These are phyloP conservation scores for Quercus agrifolia DNA, from an alignment of 306 rosid species.

Conservation along the genomic window DNA sequence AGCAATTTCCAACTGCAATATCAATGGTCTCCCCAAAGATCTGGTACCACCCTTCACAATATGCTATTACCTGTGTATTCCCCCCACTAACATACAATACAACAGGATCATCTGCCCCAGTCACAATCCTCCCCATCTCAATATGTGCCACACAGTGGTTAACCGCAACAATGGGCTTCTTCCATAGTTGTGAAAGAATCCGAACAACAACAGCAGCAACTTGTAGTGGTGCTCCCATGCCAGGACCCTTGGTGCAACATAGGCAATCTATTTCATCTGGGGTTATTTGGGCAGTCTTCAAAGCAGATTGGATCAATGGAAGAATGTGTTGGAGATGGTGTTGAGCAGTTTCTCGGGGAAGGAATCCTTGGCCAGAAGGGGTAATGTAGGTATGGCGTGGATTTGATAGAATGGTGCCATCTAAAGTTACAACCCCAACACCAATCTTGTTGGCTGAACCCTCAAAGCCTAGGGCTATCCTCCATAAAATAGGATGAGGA, in stretches of 20 bases:
- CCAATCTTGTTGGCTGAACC: constrained; percentile 97
- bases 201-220: constrained; percentile 79
- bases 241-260: constrained; percentile 91
- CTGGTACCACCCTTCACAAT: constrained; percentile 27
- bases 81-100: constrained; percentile 91
- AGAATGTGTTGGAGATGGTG: constrained; percentile 79
- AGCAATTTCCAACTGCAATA: no score
- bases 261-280: constrained; percentile 75
- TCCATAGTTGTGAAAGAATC: constrained; percentile 80
- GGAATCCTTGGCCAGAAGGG: constrained; percentile 91
- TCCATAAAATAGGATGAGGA: no score
- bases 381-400: constrained; percentile 90
- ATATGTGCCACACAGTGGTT: constrained; percentile 92
- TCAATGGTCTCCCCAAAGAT: no score
- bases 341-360: constrained; percentile 90
- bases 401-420: constrained; percentile 78
- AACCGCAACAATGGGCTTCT: constrained; percentile 80
- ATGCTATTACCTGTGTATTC: constrained; percentile 89
- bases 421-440: constrained; percentile 73
- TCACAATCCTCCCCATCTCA: constrained; percentile 92
- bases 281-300: constrained; percentile 52
- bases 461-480: constrained; percentile 67
- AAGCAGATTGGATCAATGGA: constrained; percentile 66
- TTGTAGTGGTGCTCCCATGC: constrained; percentile 97
- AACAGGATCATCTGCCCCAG: constrained; percentile 90